Base-by-base conservation (phyloP, 768 basidiomycete genomes). In the Trametes maxima region DNA sequence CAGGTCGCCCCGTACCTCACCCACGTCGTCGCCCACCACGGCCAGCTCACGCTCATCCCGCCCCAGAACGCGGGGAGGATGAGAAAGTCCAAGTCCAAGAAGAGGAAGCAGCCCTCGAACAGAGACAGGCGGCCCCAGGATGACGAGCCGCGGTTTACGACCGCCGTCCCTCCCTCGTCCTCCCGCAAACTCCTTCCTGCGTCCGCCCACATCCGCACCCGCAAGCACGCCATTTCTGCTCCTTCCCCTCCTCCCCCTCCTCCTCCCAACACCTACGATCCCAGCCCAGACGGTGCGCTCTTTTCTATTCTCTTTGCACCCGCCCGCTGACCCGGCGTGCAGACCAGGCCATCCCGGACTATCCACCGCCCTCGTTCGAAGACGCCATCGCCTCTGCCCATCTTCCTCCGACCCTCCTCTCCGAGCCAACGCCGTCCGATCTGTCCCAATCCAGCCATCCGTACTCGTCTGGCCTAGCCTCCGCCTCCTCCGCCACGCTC, bases 281-380 rank as follows among this genome's bases (percentile, higher is more conserved):
- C 57, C 8, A 36, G 57, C 8, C 50, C 59, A 5, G 67, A 68
- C 24, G 64, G 67, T 68, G 35, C 16, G 64, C 51, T 14, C 24
- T 21, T 47, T 33, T 4, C 35, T 45, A 16, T 48, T 51, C 51
- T 42, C 22, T 39, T 11, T 24, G 4, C 19, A 12, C n/a, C 49
- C 52, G 45, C n/a, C 11, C 46, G 47, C 55, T 43, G 25, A 28
- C 37, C 46, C 39, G 24, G 8, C 49, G 55, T 25, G 21, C 50
- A 69, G 68, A 68, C 64, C 42, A 61, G 28, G 47, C 63, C 28
- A 74, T 78, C 48, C 83, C 85, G 25, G 82, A 89, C 69, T 88
- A 88, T 68, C 88, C 87, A 7, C 90, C 90, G 13, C 90, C 90
- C 25, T 84, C 88, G 13, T 89, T 90, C 66, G 84, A 85, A 62